phyloP scores from a whole-genome alignment of 768 basidiomycete species.

The Cystofilobasidium ferigula region DNA sequence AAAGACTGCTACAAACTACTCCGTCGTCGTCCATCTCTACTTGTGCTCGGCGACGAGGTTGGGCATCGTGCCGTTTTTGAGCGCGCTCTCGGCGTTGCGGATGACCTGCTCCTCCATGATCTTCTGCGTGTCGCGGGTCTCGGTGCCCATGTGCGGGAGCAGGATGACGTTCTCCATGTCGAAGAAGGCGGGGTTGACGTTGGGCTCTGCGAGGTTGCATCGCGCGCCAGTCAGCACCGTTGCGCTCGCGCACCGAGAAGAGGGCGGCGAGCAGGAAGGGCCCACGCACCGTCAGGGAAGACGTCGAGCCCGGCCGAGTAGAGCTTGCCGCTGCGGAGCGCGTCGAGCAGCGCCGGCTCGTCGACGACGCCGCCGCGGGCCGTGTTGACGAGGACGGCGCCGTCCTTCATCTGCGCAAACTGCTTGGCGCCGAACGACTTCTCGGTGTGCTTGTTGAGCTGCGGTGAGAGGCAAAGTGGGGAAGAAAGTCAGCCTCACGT shows the following conservation, averaged over 20 bases:
- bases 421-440: conserved; percentile 27
- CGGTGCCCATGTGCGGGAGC: conserved; percentile 85
- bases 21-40: neutral
- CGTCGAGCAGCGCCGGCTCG: conserved; percentile 23
- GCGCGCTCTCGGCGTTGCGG: conserved; percentile 16
- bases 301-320: conserved; percentile 26
- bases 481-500: neutral
- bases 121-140: conserved; percentile 62
- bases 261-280: neutral
- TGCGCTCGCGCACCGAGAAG: neutral
- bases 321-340: conserved; percentile 21
- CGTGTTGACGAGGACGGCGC: conserved; percentile 25
- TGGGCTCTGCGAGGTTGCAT: neutral
- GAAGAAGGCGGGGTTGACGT: conserved; percentile 36
- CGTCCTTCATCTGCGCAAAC: conserved; percentile 26
- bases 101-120: conserved; percentile 25
- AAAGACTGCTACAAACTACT: too few species aligned
- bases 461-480: neutral
- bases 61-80: conserved; percentile 18
- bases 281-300: conserved; percentile 21
- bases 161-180: conserved; percentile 73
- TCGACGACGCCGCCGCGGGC: conserved; percentile 26
- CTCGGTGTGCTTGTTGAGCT: conserved; percentile 26
- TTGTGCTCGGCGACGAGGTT: conserved; percentile 26
- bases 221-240: neutral